Percentiles rank a stretch among this genome's conserved stretches.
Evolutionary conservation across 2,329 filamentous ascomycete genomes (phyloP).

Genomic region (Colletotrichum gigasporum): DNA sequence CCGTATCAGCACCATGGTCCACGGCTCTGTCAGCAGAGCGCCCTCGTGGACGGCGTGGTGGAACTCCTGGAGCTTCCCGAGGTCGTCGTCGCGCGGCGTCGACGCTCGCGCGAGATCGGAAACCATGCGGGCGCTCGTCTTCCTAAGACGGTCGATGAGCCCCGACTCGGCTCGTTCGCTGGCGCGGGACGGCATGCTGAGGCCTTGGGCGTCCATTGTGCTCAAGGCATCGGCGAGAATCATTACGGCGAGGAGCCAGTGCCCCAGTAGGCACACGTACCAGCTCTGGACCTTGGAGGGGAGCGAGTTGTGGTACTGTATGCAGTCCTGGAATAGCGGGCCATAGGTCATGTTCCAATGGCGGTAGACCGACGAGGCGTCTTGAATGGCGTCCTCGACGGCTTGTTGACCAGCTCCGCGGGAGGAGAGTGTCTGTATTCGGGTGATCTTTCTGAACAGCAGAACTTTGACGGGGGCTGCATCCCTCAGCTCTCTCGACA

Average conservation of each 20-base stretch:
- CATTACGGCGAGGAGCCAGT: conserved; percentile 66
- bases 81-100: conserved; percentile 38
- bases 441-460: conserved; percentile 64
- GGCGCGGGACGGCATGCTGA: conserved; percentile 39
- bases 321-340: conserved; percentile 60
- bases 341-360: conserved; percentile 64
- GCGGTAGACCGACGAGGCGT: conserved; percentile 59
- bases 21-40: conserved; percentile 67
- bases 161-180: conserved; percentile 38
- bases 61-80: conserved; percentile 47
- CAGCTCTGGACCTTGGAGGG: conserved; percentile 66
- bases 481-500: conserved; percentile 57
- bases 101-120: conserved; percentile 59
- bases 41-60: conserved; percentile 64
- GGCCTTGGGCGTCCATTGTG: conserved; percentile 52
- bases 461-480: conserved; percentile 68
- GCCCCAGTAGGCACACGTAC: conserved; percentile 66
- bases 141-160: conserved; percentile 51
- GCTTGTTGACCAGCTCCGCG: conserved; percentile 46
- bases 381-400: conserved; percentile 58
- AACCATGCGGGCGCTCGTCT: conserved; percentile 54
- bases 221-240: conserved; percentile 64
- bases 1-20: conserved; percentile 64
- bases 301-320: conserved; percentile 58
- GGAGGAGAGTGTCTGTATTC: conserved; percentile 61